Conservation (phyloP, 345 rosid species). For the Gossypium rotundifolium region DNA sequence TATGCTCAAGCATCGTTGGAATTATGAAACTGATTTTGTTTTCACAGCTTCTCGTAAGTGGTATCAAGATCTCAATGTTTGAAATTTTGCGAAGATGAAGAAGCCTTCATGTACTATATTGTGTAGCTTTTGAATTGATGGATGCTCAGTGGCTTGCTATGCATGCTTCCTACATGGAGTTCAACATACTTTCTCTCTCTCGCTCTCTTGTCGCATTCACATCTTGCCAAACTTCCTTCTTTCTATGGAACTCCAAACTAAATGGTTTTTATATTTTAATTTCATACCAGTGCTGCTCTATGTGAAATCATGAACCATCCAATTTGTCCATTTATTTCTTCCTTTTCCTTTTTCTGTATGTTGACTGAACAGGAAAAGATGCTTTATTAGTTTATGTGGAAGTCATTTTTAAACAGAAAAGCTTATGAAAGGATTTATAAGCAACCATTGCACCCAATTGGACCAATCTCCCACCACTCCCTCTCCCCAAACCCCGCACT, state of each 20-base stretch:
- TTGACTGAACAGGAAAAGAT: neutral
- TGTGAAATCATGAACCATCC: neutral
- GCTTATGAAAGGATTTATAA: neutral
- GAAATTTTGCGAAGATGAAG: constrained; percentile 60
- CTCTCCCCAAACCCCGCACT: neutral
- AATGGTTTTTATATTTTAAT: no score
- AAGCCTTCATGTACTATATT: constrained; percentile 79
- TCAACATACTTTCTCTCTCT: constrained; percentile 48
- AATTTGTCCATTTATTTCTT: neutral
- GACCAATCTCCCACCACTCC: no score
- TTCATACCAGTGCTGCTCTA: neutral
- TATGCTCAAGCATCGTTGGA: neutral
- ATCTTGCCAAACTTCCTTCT: no score
- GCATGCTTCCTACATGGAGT: constrained; percentile 98
- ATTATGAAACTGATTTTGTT: neutral
- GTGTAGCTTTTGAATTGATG: constrained; percentile 94
- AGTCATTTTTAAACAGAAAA: no score
- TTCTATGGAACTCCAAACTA: no score
- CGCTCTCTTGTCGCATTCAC: neutral
- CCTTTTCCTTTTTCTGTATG: neutral
- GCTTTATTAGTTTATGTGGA: neutral
- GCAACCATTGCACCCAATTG: neutral
- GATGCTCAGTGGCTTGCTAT: constrained; percentile 99
- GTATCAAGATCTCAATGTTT: constrained; percentile 12
- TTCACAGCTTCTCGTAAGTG: neutral